phyloP scores from a whole-genome alignment of 164 flowering plant genomes.

The Dillenia turbinata region DNA sequence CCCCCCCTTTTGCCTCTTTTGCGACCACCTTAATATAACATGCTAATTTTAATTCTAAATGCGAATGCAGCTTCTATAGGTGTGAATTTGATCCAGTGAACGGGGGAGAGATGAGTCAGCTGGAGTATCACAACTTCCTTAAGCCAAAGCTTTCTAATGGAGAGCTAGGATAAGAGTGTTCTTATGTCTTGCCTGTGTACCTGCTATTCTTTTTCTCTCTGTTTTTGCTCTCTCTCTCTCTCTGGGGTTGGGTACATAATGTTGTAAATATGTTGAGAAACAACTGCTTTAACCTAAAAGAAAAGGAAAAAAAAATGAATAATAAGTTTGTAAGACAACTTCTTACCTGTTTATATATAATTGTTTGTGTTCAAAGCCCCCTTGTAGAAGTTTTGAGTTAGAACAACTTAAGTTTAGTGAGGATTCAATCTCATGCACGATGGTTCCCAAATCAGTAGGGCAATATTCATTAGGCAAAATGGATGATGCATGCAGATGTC shows the following conservation, averaged over 20 bases:
- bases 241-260: background rate
- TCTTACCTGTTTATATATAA: too few species aligned
- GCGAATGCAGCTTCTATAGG: constrained; percentile 55
- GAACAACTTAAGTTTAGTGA: too few species aligned
- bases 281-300: background rate
- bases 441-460: too few species aligned
- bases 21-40: background rate
- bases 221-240: background rate
- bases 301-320: too few species aligned
- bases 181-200: background rate
- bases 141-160: constrained; percentile 43
- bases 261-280: background rate
- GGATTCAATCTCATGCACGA: too few species aligned
- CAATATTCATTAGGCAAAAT: too few species aligned
- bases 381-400: too few species aligned
- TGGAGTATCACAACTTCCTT: constrained; percentile 64
- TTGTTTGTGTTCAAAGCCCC: too few species aligned
- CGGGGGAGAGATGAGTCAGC: constrained; percentile 79
- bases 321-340: too few species aligned
- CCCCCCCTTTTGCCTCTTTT: too few species aligned
- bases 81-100: constrained; percentile 59
- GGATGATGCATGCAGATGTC: too few species aligned
- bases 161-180: background rate
- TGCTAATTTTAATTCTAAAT: constrained; percentile 5
- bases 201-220: background rate